A percentile compares a stretch with the other conserved stretches of the same genome.
Conservation (phyloP, 257 asterid species). For the Leptodermis oblonga region DNA sequence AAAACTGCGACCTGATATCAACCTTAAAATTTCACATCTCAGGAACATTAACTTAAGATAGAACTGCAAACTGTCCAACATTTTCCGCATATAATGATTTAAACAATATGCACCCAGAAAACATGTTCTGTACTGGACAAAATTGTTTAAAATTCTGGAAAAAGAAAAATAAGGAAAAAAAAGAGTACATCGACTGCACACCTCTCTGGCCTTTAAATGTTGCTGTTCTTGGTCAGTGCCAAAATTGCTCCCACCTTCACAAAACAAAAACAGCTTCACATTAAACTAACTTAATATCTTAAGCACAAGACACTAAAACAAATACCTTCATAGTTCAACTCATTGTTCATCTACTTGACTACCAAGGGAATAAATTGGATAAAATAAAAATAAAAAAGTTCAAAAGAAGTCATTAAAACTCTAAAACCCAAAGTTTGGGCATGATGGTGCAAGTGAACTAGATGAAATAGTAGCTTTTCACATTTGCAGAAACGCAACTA, state of each 20-base stretch:
- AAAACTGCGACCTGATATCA: no score
- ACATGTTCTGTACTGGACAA: not conserved
- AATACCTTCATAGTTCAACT: not conserved
- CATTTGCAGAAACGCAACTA: not conserved
- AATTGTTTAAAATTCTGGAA: not conserved
- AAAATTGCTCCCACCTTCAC: slow-evolving; percentile 10
- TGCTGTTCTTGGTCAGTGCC: slow-evolving; percentile 5
- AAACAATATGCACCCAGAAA: not conserved
- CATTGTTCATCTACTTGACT: not conserved
- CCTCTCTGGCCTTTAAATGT: slow-evolving; percentile 14
- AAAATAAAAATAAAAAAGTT: no score
- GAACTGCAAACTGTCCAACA: not conserved
- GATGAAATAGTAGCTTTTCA: not conserved
- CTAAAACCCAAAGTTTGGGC: not conserved
- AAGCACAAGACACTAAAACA: not conserved
- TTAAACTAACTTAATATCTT: slow-evolving; percentile 3
- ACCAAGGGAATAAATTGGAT: no score
- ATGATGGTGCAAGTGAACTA: not conserved
- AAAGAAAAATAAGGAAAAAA: not conserved
- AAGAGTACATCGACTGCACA: slow-evolving; percentile 2
- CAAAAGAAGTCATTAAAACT: not conserved
- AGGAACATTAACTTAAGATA: not conserved
- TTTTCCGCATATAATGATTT: not conserved
- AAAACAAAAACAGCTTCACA: slow-evolving; percentile 3
- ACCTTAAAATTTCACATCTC: not conserved